Base-by-base conservation (phyloP, 352 stramenopile species). In the Phytophthora quininea region DNA sequence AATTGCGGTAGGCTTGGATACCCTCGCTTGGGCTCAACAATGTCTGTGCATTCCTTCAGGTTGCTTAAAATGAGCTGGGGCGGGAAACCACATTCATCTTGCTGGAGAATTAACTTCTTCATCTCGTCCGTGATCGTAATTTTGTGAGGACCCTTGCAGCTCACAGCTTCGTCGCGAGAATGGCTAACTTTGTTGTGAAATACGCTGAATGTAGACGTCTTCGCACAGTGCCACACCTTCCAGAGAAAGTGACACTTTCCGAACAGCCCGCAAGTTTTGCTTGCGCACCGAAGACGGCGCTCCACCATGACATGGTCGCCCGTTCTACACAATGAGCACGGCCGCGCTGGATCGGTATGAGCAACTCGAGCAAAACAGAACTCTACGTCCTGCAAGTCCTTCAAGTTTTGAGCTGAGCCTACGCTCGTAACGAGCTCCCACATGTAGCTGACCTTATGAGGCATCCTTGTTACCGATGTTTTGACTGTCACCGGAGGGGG, bases 71-170 rank as follows among this genome's bases (percentile, higher is more conserved):
- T 60, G n/a, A 52, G 15, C 15, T 31, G 15, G 27, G 48, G 58
- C 3, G 48, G 27, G 11, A 65, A 54, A 32, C 37, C 30, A n/a
- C 58, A 54, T 11, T 64, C 47, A 6, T 56, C 57, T 51, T 57
- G 46, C 27, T 56, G 57, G 1, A 50, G 47, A 27, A 64, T 57
- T n/a, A 57, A 64, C 47, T 56, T 52, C 19, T 56, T 56, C 57
- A 64, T 64, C 14, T 64, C 57, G 4, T 9, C 64, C 42, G 65
- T 61, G 53, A 64, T n/a, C n/a, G n/a, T n/a, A n/a, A n/a, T n/a
- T n/a, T n/a, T n/a, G n/a, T n/a, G n/a, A n/a, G n/a, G n/a, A n/a
- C n/a, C n/a, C n/a, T n/a, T n/a, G n/a, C n/a, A n/a, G n/a, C n/a
- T n/a, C n/a, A n/a, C n/a, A n/a, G n/a, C n/a, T n/a, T n/a, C n/a